A percentile compares a stretch with the other conserved stretches of the same genome.
phyloP scores from a whole-genome alignment of 495 filamentous ascomycete species.

The Aspergillus affinis region DNA sequence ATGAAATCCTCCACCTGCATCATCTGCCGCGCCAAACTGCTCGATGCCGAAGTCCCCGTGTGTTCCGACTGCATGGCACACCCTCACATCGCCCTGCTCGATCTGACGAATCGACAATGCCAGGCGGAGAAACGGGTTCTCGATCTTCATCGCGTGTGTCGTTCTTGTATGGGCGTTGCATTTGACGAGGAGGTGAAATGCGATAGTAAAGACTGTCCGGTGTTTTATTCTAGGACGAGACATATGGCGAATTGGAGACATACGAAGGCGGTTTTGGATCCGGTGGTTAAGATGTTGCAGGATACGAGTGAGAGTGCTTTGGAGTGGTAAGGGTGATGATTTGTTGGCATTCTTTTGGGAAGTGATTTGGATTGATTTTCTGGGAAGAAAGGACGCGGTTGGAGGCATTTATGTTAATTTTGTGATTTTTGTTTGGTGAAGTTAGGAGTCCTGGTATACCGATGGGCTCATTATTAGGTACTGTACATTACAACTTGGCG shows the following conservation, averaged over 20 bases:
- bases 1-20: slow-evolving; percentile 77
- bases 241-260: slow-evolving; percentile 61
- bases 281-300: slow-evolving; percentile 56
- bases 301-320: slow-evolving; percentile 39
- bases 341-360: too few species aligned
- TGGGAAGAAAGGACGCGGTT: too few species aligned
- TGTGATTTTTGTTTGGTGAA: not conserved
- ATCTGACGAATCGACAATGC: slow-evolving; percentile 59
- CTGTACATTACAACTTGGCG: not conserved
- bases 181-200: slow-evolving; percentile 76
- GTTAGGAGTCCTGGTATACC: not conserved
- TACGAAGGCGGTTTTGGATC: slow-evolving; percentile 55
- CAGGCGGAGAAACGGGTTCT: slow-evolving; percentile 60
- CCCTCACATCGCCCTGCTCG: slow-evolving; percentile 57
- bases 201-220: slow-evolving; percentile 87
- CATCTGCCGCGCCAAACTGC: slow-evolving; percentile 69
- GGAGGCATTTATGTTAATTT: too few species aligned
- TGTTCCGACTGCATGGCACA: slow-evolving; percentile 63
- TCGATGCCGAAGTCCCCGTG: slow-evolving; percentile 48
- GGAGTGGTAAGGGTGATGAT: slow-evolving; percentile 40
- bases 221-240: slow-evolving; percentile 84
- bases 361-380: too few species aligned
- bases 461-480: not conserved
- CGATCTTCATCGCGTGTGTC: slow-evolving; percentile 75
- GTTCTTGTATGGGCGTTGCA: slow-evolving; percentile 72